Evolutionary conservation across 1,139 yeast species (phyloP).

Genomic region (Yamadazyma blattariae): DNA sequence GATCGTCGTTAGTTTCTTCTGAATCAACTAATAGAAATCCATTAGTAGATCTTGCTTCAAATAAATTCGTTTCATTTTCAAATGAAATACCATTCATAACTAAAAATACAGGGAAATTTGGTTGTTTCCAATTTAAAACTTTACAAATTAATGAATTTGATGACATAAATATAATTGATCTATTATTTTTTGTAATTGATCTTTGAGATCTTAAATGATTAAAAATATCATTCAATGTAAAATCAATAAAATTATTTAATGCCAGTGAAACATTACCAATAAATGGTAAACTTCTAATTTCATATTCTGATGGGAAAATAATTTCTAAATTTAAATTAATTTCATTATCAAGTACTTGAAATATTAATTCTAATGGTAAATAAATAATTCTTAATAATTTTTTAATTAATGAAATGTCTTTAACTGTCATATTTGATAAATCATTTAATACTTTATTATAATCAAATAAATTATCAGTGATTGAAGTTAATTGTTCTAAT

Average conservation of each 20-base stretch:
- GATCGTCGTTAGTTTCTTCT: conserved; percentile 9
- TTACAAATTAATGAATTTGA: conserved; percentile 88
- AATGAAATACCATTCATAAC: conserved; percentile 66
- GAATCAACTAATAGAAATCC: conserved; percentile 33
- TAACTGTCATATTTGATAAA: conserved; percentile 34
- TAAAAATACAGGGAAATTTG: conserved; percentile 92
- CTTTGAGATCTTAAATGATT: conserved; percentile 66
- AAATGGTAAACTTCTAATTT: conserved; percentile 52
- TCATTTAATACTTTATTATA: conserved; percentile 43
- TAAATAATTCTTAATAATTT: conserved; percentile 43
- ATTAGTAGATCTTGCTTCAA: conserved; percentile 43
- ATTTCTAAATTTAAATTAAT: conserved; percentile 77
- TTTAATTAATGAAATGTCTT: conserved; percentile 36
- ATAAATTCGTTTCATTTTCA: conserved; percentile 23
- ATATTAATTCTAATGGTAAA: conserved; percentile 62
- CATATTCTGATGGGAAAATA: conserved; percentile 74
- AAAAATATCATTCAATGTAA: conserved; percentile 68
- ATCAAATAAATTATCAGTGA: conserved; percentile 42
- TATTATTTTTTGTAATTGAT: conserved; percentile 25
- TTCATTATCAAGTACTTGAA: conserved; percentile 51
- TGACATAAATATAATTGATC: conserved; percentile 80
- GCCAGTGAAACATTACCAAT: conserved; percentile 46
- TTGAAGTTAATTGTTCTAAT: conserved; percentile 38
- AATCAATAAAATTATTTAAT: conserved; percentile 74
- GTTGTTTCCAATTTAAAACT: conserved; percentile 95